Base-by-base conservation (phyloP, 2,329 filamentous ascomycete genomes). In the Didymella sp. region DNA sequence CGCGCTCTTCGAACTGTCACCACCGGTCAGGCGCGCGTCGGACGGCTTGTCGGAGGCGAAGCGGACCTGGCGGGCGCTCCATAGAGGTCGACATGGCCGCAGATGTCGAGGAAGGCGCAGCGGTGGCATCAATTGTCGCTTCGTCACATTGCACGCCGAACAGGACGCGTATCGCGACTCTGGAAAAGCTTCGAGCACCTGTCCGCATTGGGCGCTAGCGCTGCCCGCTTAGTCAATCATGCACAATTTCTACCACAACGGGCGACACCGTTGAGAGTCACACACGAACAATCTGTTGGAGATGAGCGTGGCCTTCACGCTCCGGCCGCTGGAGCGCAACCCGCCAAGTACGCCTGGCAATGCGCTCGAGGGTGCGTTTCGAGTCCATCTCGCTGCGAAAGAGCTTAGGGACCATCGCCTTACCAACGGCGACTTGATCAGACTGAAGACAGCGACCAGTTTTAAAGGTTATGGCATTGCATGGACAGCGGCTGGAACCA, bases 401-500 rank as follows among this genome's bases (percentile, higher is more conserved):
- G 83, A 84, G 24, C 77, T 89, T 21, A 79, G 84, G 46, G 76
- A 79, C 25, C 73, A 87, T 9, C 81, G 81, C 53, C 76, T 89
- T 17, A 78, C 79, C 40, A 76, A 82, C n/a, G 87, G 86, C 35
- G 85, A 89, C 62, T 72, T 84, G 12, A 87, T 86, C 66, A 79
- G 78, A n/a, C 69, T 87, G 19, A 78, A 73, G 59, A 80, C 77
- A 49, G 43, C 70, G 35, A 73, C 78, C 44, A 80, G 77, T 21
- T 60, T 71, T 11, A 73, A 76, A n/a, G 84, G 81, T 43, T 80
- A 81, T 48, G 87, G 84, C n/a, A 82, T 89, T 65, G 86, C 84
- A 11, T 89, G 87, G 87, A 77, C 81, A 37, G 83, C 85, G 3
- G 71, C 80, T 31, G 78, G 80, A 54, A 75, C 75, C 2, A 78